Base-by-base conservation (phyloP, 2,329 filamentous ascomycete genomes). In the Fusarium proliferatum region DNA sequence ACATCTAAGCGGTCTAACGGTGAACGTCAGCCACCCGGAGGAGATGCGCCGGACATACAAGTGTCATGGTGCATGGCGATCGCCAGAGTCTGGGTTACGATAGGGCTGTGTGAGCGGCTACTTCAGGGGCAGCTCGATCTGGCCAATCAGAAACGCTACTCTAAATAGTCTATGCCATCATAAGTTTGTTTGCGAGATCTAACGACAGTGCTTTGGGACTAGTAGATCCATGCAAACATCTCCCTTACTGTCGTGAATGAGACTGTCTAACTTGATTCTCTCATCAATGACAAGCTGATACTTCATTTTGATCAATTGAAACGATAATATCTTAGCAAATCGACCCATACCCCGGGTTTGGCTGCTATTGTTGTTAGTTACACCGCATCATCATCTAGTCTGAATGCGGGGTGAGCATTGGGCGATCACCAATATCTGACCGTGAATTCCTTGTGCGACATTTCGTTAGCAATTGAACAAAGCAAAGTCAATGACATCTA, bases 401-500 rank as follows among this genome's bases (percentile, higher is more conserved):
- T 33, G 6, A 26, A 45, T 46, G 39, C 60, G 21, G 34, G 30
- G 33, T 28, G 23, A 36, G 15, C 48, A 39, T 34, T 19, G 17
- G 59, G 9, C 34, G 59, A 58, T 58, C 55, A n/a, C 19, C 33
- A 28, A 49, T 36, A n/a, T 28, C 15, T n/a, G 13, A 49, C 55
- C 41, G 55, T 58, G 55, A 58, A 49, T 49, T 49, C 49, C 23
- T 28, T 49, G 15, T 58, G 41, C 41, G 21, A 36, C 15, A 49
- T 58, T 48, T 23, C 30, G 11, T 36, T 58, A 33, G 15, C 21
- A 17, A n/a, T 28, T 49, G 55, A 49, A 58, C 55, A 61, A 61
- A 43, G 60, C 52, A 63, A 68, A 68, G 64, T 68, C 65, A 41
- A 68, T 68, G 65, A 68, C 65, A 49, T 55, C 43, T 68, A 21